Conservation (phyloP, 805 yeast genomes). For the Blastobotrys muscicola region DNA sequence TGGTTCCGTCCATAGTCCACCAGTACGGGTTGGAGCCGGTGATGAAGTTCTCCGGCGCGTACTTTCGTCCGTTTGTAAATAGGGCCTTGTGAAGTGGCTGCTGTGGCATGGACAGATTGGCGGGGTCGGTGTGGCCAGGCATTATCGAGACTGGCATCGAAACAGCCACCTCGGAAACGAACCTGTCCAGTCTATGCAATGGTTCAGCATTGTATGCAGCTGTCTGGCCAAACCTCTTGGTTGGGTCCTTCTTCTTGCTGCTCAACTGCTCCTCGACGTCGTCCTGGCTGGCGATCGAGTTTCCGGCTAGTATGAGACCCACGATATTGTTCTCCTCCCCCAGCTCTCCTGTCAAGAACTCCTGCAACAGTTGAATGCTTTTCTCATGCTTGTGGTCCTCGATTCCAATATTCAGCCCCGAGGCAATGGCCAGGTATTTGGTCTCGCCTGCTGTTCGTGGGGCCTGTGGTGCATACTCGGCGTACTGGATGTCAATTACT, state of each 20-base stretch:
- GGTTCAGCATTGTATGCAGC: slow-evolving; percentile 19
- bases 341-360: slow-evolving; percentile 65
- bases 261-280: background rate
- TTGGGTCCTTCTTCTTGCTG: slow-evolving; percentile 18
- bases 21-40: slow-evolving; percentile 61
- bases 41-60: slow-evolving; percentile 30
- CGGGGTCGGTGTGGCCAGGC: slow-evolving; percentile 84
- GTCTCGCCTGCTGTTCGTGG: slow-evolving; percentile 1
- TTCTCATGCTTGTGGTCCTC: slow-evolving; percentile 19
- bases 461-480: slow-evolving; percentile 52
- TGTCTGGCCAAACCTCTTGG: slow-evolving; percentile 5
- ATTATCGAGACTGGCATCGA: slow-evolving; percentile 63
- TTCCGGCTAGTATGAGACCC: slow-evolving; percentile 62
- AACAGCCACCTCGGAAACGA: slow-evolving; percentile 45
- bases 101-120: slow-evolving; percentile 79
- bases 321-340: slow-evolving; percentile 32
- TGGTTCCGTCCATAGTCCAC: slow-evolving; percentile 47
- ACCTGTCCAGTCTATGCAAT: slow-evolving; percentile 38
- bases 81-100: slow-evolving; percentile 79
- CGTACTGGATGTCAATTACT: slow-evolving; percentile 70
- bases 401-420: slow-evolving; percentile 59
- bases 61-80: slow-evolving; percentile 39
- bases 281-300: slow-evolving; percentile 37
- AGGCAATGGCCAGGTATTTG: slow-evolving; percentile 51
- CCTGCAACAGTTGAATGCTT: slow-evolving; percentile 45